Conservation (phyloP, 768 basidiomycete genomes). For the Phallus indusiatus region DNA sequence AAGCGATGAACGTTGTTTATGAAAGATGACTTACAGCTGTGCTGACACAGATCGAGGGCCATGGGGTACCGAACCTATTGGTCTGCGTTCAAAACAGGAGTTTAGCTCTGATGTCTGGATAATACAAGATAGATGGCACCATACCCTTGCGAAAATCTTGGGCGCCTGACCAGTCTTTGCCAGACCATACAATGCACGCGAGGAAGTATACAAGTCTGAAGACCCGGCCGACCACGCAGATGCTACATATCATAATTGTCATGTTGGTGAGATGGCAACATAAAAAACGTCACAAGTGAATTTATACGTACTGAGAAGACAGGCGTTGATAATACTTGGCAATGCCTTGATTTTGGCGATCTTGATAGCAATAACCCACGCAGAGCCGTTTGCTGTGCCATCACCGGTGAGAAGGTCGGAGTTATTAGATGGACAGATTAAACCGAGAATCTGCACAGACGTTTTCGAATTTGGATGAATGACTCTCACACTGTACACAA, state of each 20-base stretch:
- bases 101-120: neutral
- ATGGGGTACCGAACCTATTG: slow-evolving; percentile 5
- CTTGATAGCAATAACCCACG: slow-evolving; percentile 77
- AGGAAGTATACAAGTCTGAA: slow-evolving; percentile 48
- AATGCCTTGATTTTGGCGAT: slow-evolving; percentile 56
- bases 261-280: slow-evolving; percentile 9
- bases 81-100: slow-evolving; percentile 14
- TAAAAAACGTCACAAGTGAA: slow-evolving; percentile 15
- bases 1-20: neutral
- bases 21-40: neutral
- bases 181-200: slow-evolving; percentile 32
- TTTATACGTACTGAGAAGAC: slow-evolving; percentile 38
- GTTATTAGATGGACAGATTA: slow-evolving; percentile 70
- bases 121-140: neutral
- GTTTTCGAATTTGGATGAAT: neutral
- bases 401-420: slow-evolving; percentile 35
- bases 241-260: slow-evolving; percentile 28
- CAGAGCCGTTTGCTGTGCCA: slow-evolving; percentile 67
- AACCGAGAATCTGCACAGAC: slow-evolving; percentile 33
- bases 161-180: slow-evolving; percentile 30
- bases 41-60: neutral
- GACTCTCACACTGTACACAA: too few relatives aligned
- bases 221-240: slow-evolving; percentile 67
- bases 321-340: slow-evolving; percentile 57
- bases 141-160: slow-evolving; percentile 30